Base-by-base conservation (phyloP, 2,329 filamentous ascomycete species). In the Alternaria sp. region DNA sequence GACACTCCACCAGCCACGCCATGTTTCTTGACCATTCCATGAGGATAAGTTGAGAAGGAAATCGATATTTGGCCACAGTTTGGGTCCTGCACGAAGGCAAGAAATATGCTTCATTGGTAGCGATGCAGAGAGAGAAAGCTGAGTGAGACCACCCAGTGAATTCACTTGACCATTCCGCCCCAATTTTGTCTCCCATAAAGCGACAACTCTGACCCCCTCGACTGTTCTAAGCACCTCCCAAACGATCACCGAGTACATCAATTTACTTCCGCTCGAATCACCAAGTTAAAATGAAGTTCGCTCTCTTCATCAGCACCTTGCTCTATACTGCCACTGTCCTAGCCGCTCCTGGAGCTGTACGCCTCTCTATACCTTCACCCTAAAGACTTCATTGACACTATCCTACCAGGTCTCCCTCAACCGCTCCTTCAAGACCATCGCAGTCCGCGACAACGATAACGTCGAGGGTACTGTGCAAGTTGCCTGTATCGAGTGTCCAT, bases 401-500 rank as follows among this genome's bases (percentile, higher is more conserved):
- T 26, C 13, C 19, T 28, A 7, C 19, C 23, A 59, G 60, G 40
- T 62, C 15, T 62, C 60, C 0, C 60, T 62, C 55, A 59, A 49
- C 4, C 55, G 60, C 6, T 59, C 60, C 8, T 62, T 62, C 55
- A 62, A 59, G 43, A 49, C 60, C 7, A 21, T 62, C 3, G 28
- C 43, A 23, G 19, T 25, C 7, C 55, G 55, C 25, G 55, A 62
- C 10, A 44, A 40, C 7, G 47, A 53, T n/a, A 50, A 23, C 28
- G 19, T 25, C 32, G 28, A 32, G 17, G 50, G 32, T 19, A 11
- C 40, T 9, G 19, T 47, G 13, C 59, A 58, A n/a, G 52, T 62
- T 17, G 59, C 47, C 21, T 62, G 59, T 11, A 11, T 62, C 8
- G 54, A 62, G 55, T 62, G 59, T 44, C 59, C 59, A 3, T 62